phyloP scores from a whole-genome alignment of 2,329 filamentous ascomycete species.

The Colletotrichum navitas region DNA sequence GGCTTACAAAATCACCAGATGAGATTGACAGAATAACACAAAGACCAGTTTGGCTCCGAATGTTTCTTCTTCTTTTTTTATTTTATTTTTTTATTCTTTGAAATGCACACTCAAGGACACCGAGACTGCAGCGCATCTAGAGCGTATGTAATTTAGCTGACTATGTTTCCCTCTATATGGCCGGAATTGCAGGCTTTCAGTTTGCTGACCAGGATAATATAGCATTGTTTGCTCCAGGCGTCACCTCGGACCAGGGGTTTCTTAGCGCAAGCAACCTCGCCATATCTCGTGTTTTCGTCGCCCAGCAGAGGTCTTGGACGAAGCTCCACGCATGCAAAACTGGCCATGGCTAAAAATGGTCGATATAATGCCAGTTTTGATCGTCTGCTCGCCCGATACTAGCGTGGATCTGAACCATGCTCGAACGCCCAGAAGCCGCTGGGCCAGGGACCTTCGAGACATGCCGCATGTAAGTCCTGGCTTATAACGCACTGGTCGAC shows the following conservation, averaged over 20 bases:
- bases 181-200: background rate
- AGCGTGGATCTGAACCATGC: background rate
- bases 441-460: background rate
- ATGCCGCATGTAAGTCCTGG: background rate
- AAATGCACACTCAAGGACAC: background rate
- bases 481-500: background rate
- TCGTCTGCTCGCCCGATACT: background rate
- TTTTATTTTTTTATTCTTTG: no score
- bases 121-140: background rate
- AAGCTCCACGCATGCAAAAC: no score
- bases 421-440: background rate
- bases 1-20: background rate
- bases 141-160: background rate
- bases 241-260: background rate
- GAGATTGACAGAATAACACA: background rate
- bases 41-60: rapidly evolving
- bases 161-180: background rate
- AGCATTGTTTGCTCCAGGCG: background rate
- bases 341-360: background rate
- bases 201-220: background rate
- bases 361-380: background rate
- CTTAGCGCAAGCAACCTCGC: background rate
- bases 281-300: background rate
- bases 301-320: background rate
- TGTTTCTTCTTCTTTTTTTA: no score